These are phyloP conservation scores for Citrus hindsii DNA, from an alignment of 345 rosid species.

Conservation along the genomic window DNA sequence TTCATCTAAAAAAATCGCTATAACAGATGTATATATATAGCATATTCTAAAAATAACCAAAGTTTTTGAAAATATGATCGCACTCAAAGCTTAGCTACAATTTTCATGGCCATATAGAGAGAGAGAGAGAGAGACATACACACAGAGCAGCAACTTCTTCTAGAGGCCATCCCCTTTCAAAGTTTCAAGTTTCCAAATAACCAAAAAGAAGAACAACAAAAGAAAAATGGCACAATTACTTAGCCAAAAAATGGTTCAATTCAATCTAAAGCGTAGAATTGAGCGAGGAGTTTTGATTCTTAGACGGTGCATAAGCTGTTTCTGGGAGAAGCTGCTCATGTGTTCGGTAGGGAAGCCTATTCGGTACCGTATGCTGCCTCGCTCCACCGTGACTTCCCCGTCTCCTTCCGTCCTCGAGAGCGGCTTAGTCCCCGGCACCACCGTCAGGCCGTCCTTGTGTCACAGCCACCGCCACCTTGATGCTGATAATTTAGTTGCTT, in stretches of 20 bases:
- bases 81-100: not conserved
- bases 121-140: no score
- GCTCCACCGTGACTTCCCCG: constrained; percentile 28
- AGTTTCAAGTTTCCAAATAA: not conserved
- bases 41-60: constrained; percentile 25
- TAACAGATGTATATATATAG: not conserved
- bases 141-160: not conserved
- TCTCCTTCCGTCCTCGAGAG: constrained; percentile 2
- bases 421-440: not conserved
- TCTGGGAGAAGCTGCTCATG: constrained; percentile 41
- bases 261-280: constrained; percentile 38
- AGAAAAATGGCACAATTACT: constrained; percentile 8
- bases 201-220: not conserved
- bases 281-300: constrained; percentile 48
- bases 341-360: constrained; percentile 53
- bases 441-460: constrained; percentile 5
- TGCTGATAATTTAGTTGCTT: constrained; percentile 66
- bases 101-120: constrained; percentile 26
- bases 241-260: constrained; percentile 27
- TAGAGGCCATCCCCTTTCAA: constrained; percentile 22
- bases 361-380: constrained; percentile 42
- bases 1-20: constrained; percentile 8
- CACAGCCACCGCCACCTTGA: constrained; percentile 27
- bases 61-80: not conserved
- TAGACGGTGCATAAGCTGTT: constrained; percentile 48